phyloP scores from a whole-genome alignment of 2,329 filamentous ascomycete genomes.

The Fusarium haematococcum region DNA sequence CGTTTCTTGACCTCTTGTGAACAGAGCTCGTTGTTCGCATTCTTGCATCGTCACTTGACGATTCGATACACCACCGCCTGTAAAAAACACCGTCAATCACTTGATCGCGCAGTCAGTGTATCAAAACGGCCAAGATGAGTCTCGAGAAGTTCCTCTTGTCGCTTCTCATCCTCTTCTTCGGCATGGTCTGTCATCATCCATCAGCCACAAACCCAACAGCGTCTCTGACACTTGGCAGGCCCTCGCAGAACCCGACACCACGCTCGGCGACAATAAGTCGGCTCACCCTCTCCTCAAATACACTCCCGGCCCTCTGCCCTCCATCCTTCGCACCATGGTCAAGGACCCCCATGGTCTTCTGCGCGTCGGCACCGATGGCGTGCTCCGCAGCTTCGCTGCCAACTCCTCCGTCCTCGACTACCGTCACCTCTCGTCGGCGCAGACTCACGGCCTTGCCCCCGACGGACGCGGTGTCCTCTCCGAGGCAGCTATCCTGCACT shows the following conservation, averaged over 20 bases:
- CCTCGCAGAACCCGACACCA: neutral
- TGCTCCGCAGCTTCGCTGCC: conserved; percentile 19
- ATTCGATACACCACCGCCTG: neutral
- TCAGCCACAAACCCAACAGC: neutral
- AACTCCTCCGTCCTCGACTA: conserved; percentile 13
- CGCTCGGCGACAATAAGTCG: neutral
- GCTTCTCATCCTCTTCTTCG: neutral
- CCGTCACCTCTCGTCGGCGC: neutral
- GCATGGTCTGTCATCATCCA: neutral
- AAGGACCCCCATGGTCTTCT: conserved; percentile 10
- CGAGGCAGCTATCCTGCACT: neutral
- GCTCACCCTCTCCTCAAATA: conserved; percentile 7
- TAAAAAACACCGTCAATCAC: neutral
- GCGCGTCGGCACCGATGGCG: neutral
- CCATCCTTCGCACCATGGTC: conserved; percentile 1
- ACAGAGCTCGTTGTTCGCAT: neutral
- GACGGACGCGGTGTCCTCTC: conserved; percentile 5
- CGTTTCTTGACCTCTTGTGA: neutral
- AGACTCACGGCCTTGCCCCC: conserved; percentile 2
- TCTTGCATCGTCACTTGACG: neutral
- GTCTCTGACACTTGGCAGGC: neutral
- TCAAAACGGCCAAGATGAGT: neutral
- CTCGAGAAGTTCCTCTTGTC: neutral
- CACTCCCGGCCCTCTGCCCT: conserved; percentile 1
- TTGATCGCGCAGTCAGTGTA: neutral